Conservation (phyloP, 164 flowering plant species). For the Stephania yunnanensis region DNA sequence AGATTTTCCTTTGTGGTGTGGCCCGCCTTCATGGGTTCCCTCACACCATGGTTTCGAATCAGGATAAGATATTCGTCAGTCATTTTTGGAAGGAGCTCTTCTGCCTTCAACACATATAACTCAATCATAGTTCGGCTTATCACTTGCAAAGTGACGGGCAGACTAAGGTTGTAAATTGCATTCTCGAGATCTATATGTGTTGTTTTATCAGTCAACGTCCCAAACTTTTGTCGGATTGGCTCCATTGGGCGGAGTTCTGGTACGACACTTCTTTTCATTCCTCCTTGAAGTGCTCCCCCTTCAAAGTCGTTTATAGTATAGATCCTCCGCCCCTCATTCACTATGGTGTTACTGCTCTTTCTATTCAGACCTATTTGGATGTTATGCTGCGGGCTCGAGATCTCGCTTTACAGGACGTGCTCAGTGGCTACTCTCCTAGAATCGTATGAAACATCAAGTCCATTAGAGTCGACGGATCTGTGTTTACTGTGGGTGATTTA, state of each 20-base stretch:
- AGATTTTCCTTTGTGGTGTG: background rate
- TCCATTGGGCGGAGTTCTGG: conserved; percentile 1
- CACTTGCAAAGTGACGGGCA: background rate
- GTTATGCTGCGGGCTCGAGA: background rate
- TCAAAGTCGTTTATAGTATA: background rate
- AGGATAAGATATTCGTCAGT: too few species aligned
- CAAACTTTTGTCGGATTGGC: background rate
- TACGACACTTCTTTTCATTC: background rate
- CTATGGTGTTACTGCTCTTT: background rate
- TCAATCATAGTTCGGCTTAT: background rate
- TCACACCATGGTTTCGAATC: too few species aligned
- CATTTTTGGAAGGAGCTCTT: background rate
- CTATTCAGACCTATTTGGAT: background rate
- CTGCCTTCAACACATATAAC: background rate
- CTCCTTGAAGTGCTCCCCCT: background rate
- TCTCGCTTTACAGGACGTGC: background rate
- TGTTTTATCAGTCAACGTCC: background rate
- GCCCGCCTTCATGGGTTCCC: background rate
- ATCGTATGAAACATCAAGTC: background rate
- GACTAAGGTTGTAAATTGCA: background rate
- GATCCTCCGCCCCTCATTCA: background rate
- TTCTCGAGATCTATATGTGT: background rate
- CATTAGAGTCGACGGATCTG: too few species aligned
- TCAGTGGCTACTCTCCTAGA: background rate
- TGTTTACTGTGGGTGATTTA: too few species aligned